Evolutionary conservation across 257 asterid genomes (phyloP).

Genomic region (Solanum clarkiae): DNA sequence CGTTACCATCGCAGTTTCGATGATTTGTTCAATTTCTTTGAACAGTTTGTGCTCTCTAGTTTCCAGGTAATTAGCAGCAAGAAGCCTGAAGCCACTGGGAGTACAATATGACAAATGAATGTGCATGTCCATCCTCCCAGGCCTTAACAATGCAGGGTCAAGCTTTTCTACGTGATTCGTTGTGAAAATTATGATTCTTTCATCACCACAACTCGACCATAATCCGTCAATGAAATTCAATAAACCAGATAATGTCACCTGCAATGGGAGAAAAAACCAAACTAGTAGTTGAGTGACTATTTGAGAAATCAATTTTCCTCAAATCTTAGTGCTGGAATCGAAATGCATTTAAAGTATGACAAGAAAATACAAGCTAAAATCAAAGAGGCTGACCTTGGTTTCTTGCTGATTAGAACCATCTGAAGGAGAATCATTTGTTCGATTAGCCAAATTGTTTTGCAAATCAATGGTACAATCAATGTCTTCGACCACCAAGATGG

Average conservation of each 20-base stretch:
- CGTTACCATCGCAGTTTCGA: slow-evolving; percentile 22
- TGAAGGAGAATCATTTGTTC: neutral
- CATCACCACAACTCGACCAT: slow-evolving; percentile 70
- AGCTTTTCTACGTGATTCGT: slow-evolving; percentile 55
- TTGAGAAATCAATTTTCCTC: neutral
- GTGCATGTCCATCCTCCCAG: slow-evolving; percentile 74
- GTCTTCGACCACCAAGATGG: slow-evolving; percentile 59
- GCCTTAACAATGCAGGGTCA: slow-evolving; percentile 55
- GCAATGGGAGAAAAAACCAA: neutral
- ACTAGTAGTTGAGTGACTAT: neutral
- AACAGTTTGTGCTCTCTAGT: slow-evolving; percentile 26
- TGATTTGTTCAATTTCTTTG: slow-evolving; percentile 30
- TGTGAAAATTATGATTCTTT: slow-evolving; percentile 57
- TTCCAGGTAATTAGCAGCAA: slow-evolving; percentile 45
- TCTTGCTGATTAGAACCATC: neutral
- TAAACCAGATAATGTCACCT: slow-evolving; percentile 58
- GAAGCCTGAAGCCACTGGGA: slow-evolving; percentile 37
- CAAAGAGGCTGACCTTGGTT: slow-evolving; percentile 15
- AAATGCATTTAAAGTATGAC: neutral
- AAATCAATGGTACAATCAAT: slow-evolving; percentile 55
- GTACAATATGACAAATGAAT: slow-evolving; percentile 57
- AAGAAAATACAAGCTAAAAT: neutral
- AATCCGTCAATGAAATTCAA: slow-evolving; percentile 59
- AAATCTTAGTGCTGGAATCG: neutral
- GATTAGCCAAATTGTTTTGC: slow-evolving; percentile 26